Evolutionary conservation across 2,329 filamentous ascomycete genomes (phyloP), one percentile per base, ranked within the genome.

Genomic region (Claviceps sp.): DNA sequence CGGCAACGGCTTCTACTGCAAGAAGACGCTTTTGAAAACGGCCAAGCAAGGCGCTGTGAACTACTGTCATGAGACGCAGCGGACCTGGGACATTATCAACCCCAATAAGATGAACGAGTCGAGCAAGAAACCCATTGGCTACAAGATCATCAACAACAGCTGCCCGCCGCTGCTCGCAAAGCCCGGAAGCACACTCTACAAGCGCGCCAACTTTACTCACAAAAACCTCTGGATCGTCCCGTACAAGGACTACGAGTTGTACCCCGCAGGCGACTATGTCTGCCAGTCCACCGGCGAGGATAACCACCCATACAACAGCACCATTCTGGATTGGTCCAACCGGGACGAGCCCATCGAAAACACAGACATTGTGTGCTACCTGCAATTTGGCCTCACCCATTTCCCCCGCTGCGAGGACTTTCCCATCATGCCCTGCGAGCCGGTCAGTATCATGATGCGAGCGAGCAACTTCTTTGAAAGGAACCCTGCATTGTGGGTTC

Each of bases 1-100:
- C 63, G 85, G 85, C 55, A 88, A 88, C 61, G 85, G 82, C 5
- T 88, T 88, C 66, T 87, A 61, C 54, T 60, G 55, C 55, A 59
- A 57, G 47, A 62, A 60, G 59, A 63, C 61, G 26, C 53, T 56
- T 16, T 56, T 63, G 13, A 54, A 53, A 1, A 62, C 58, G 9
- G 53, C 61, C 30, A 54, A 50, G 20, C 54, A 62, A 47, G 60
- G 53, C 14, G 58, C 57, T 8, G 56, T 56, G 20, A 47, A 55
- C 41, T 63, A 65, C 55, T 55, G 57, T 48, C 58, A 58, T 54
- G 58, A 66, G 51, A 66, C 64, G 2, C 63, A 61, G 48, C 55
- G 56, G 16, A 38, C 52, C 3, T 58, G 56, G 56, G 56, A 58
- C 37, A 70, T 77, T 37, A 60, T 73, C 54, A 77, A 76, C 55